Evolutionary conservation across 2,329 filamentous ascomycete genomes (phyloP), one percentile per base, ranked within the genome.

Genomic region (Coniochaeta pulveracea): DNA sequence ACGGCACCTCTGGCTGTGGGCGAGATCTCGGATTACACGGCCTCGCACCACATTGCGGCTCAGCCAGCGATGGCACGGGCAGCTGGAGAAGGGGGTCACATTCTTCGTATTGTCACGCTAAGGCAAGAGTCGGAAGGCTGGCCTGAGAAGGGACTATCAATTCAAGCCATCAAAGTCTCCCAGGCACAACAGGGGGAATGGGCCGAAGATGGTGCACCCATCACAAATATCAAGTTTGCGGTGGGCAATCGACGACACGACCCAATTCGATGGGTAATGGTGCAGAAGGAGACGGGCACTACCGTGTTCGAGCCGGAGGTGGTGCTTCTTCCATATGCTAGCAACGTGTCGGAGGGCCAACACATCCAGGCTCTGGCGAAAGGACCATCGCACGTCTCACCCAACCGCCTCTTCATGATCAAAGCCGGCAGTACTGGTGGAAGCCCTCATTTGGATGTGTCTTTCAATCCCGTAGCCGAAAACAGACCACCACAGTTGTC

Each of bases 401-500:
- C 68, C 3, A 74, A 72, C 27, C 66, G 65, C 0, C 46, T 81
- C 3, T 48, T 73, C 6, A 63, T 57, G 8, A 50, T 85, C n/a
- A 51, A 58, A 1, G 58, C 60, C 10, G 49, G 60, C 3, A 54
- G 67, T 19, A 77, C 72, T 0, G 74, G 70, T 2, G 69, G 67
- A 2, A 57, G 54, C 19, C 47, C 62, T 1, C 76, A 83, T 44
- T 64, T 65, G 0, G 76, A 86, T 51, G 60, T 81, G 3, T 55
- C 69, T 0, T 82, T 86, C 49, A 79, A 77, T 40, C 71, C 78
- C 1, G 52, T 54, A 4, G 47, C 47, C 5, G 56, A 37, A 41
- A 70, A 57, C 50, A 71, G 63, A 37, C 55, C 61, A 11, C 66
- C 72, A 2, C 76, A 81, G 44, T 55, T 86, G 34, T 76, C 66